Conservation (phyloP, 2,329 filamentous ascomycete species). For the Pseudocercospora ulei region DNA sequence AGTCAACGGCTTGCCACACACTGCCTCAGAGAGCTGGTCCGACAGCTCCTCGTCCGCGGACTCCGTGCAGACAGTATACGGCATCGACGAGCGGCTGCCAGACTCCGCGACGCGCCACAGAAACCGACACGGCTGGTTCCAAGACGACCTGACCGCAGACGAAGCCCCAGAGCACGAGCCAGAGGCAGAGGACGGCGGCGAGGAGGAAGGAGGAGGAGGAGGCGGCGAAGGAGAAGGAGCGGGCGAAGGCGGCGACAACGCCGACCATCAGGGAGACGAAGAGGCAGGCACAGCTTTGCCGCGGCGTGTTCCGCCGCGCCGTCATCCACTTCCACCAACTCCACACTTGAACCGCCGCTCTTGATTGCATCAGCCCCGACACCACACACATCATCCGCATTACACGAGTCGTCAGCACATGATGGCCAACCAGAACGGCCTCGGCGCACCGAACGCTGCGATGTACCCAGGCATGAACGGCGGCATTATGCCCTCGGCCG, state of each 20-base stretch:
- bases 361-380: neutral
- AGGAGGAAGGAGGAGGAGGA: neutral
- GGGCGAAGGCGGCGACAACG: neutral
- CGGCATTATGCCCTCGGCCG: constrained; percentile 32
- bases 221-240: neutral
- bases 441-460: constrained; percentile 25
- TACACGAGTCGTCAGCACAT: constrained; percentile 8
- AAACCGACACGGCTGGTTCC: neutral
- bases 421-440: constrained; percentile 28
- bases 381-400: neutral
- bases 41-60: too few relatives aligned
- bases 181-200: neutral
- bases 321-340: constrained; percentile 1
- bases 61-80: too few relatives aligned
- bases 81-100: constrained; percentile 10
- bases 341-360: neutral
- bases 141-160: neutral
- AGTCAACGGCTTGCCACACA: too few relatives aligned
- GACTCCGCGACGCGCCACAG: neutral
- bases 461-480: constrained; percentile 28
- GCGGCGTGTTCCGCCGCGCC: neutral
- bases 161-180: neutral
- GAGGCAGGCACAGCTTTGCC: neutral
- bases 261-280: neutral
- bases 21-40: too few relatives aligned